A percentile compares a stretch with the other conserved stretches of the same genome.
Evolutionary conservation across 371 early-diverging fungal species (phyloP).

Genomic region (Conidiobolus incongruus): DNA sequence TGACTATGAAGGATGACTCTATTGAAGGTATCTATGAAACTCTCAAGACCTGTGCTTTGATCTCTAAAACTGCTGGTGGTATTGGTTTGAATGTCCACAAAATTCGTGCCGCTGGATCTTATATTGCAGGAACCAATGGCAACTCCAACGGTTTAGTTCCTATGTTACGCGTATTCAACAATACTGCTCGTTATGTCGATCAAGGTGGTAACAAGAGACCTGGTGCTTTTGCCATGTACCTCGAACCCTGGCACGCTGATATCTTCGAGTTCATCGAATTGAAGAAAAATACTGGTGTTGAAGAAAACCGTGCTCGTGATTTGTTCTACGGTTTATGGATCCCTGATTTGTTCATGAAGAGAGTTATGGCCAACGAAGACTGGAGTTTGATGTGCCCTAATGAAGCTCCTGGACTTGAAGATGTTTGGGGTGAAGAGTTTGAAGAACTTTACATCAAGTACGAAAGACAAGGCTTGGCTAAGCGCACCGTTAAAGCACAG

Average conservation of each 20-base stretch:
- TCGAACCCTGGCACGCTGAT: slow-evolving; percentile 99
- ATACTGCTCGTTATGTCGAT: slow-evolving; percentile 95
- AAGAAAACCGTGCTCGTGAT: slow-evolving; percentile 94
- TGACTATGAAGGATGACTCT: slow-evolving; percentile 90
- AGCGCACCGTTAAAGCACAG: slow-evolving; percentile 83
- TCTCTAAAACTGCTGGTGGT: slow-evolving; percentile 97
- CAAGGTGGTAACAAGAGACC: slow-evolving; percentile 99
- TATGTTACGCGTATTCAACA: slow-evolving; percentile 96
- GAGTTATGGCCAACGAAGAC: slow-evolving; percentile 84
- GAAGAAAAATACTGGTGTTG: slow-evolving; percentile 97
- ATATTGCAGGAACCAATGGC: slow-evolving; percentile 96
- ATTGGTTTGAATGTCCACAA: slow-evolving; percentile 95
- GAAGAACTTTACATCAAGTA: slow-evolving; percentile 73
- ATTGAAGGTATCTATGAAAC: slow-evolving; percentile 98
- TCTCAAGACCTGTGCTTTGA: slow-evolving; percentile 89
- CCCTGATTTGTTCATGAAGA: slow-evolving; percentile 98
- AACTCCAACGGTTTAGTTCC: slow-evolving; percentile 96
- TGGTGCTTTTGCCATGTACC: slow-evolving; percentile 97
- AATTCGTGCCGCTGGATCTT: slow-evolving; percentile 85
- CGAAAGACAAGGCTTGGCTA: slow-evolving; percentile 68
- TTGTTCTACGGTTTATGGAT: slow-evolving; percentile 97
- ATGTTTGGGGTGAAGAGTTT: slow-evolving; percentile 93
- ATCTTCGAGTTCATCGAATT: slow-evolving; percentile 96
- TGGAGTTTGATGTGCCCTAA: slow-evolving; percentile 98
- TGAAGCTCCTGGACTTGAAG: slow-evolving; percentile 81